Evolutionary conservation across 306 rosid species (phyloP).

Genomic region (Quercus engelmannii): DNA sequence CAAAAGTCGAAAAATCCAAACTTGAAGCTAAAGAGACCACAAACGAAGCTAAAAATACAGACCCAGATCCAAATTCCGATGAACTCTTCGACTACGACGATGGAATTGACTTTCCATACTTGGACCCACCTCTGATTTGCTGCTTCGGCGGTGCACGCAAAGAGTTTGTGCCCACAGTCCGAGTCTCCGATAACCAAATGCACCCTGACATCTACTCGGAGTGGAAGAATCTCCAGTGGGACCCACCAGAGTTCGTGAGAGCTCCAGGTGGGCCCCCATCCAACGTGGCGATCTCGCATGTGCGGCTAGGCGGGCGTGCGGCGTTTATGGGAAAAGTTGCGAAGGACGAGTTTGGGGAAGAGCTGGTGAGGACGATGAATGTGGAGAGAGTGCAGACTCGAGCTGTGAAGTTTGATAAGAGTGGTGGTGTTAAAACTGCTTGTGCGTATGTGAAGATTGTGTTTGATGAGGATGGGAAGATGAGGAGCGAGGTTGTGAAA

Average conservation of each 20-base stretch:
- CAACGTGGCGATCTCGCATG: slow-evolving; percentile 86
- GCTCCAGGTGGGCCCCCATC: slow-evolving; percentile 79
- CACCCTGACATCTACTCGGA: slow-evolving; percentile 73
- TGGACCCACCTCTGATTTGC: slow-evolving; percentile 70
- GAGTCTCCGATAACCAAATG: slow-evolving; percentile 75
- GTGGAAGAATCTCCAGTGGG: slow-evolving; percentile 99
- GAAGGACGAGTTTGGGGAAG: slow-evolving; percentile 60
- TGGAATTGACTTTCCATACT: slow-evolving; percentile 62
- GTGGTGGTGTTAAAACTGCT: slow-evolving; percentile 32
- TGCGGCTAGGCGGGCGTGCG: slow-evolving; percentile 86
- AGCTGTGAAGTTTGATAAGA: slow-evolving; percentile 56
- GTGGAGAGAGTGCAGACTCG: slow-evolving; percentile 81
- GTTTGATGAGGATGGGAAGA: slow-evolving; percentile 62
- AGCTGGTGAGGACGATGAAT: slow-evolving; percentile 71
- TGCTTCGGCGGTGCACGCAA: slow-evolving; percentile 83
- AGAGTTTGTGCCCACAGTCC: slow-evolving; percentile 77
- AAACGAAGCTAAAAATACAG: slow-evolving; percentile 8
- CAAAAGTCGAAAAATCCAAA: slow-evolving; percentile 32
- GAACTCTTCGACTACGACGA: slow-evolving; percentile 56
- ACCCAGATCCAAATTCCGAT: slow-evolving; percentile 15
- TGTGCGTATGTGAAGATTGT: slow-evolving; percentile 57
- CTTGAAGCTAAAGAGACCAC: neutral
- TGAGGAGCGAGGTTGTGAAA: slow-evolving; percentile 55
- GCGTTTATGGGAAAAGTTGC: slow-evolving; percentile 92
- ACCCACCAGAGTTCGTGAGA: slow-evolving; percentile 84